Conservation (phyloP, 495 filamentous ascomycete genomes). For the Neohortaea acidophila region DNA sequence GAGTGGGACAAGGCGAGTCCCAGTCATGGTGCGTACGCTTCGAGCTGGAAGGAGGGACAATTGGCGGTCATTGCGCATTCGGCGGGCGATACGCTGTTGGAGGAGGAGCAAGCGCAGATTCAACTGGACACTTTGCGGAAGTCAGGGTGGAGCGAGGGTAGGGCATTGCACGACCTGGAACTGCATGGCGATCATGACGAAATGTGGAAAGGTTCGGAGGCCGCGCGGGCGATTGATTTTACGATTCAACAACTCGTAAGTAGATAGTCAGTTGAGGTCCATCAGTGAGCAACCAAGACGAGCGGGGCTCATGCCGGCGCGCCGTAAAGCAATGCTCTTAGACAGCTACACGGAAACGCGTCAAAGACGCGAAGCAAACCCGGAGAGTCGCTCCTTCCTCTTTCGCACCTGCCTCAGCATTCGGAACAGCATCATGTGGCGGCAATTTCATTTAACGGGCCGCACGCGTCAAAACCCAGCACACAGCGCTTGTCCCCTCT, state of each 20-base stretch:
- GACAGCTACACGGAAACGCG: too few species aligned
- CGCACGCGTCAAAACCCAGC: too few species aligned
- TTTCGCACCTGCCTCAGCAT: too few species aligned
- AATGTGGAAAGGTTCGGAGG: slow-evolving; percentile 38
- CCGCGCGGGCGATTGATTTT: slow-evolving; percentile 28
- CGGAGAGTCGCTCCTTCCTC: too few species aligned
- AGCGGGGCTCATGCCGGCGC: too few species aligned
- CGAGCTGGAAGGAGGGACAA: slow-evolving; percentile 30
- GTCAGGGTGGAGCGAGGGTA: slow-evolving; percentile 21
- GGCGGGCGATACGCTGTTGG: slow-evolving; percentile 44
- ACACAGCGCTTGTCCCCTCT: too few species aligned
- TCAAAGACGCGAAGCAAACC: too few species aligned
- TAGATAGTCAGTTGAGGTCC: too few species aligned
- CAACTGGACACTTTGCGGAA: slow-evolving; percentile 30
- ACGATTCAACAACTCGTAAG: slow-evolving; percentile 1
- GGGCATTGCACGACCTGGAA: slow-evolving; percentile 26
- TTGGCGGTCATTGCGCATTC: slow-evolving; percentile 46
- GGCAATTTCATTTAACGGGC: too few species aligned
- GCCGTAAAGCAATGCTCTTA: too few species aligned
- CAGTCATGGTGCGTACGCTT: slow-evolving; percentile 25
- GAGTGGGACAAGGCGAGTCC: slow-evolving; percentile 42
- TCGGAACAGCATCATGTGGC: too few species aligned
- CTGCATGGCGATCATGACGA: slow-evolving; percentile 51
- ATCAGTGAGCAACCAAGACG: too few species aligned
- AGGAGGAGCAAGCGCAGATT: slow-evolving; percentile 34